Evolutionary conservation across 257 asterid species (phyloP), one percentile per base, ranked within the genome.

Genomic region (Solanum commersonii): DNA sequence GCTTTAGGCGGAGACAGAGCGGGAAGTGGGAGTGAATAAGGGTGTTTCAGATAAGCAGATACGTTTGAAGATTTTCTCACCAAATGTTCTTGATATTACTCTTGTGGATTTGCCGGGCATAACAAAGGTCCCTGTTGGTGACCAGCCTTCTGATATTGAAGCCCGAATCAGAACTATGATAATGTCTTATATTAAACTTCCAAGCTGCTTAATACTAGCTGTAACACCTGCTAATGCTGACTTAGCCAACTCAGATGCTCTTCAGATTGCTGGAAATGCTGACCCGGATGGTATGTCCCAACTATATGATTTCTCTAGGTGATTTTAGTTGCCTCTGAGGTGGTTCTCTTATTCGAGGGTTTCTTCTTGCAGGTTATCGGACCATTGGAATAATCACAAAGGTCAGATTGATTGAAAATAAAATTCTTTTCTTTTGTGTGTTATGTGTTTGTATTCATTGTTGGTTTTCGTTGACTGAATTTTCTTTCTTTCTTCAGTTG

Each of bases 171-270:
- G 99, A 89, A 97, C 95, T 82, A 96, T 97, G 99, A 96, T 97
- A 88, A 96, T 94, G 98, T 90, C 98, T 8, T 93, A 91, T 79
- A 97, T 97, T 60, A 95, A 92, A 88, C 93, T 84, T 35, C 95
- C 92, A 76, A 92, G 94, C 88, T 96, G 99, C 90, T 87, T 97
- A 84, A 96, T 97, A 89, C 92, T 97, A 88, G 99, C 99, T 59
- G 99, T 97, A 35, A 94, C 99, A 9, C 99, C 99, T 37, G 99
- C 98, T 77, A 97, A 97, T 95, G 87, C 99, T 73, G 99, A 97
- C 93, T 89, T 97, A 76, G 98, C 98, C 42, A 97, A 95, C 91
- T 97, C 99, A 65, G 99, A 97, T 91, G 99, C 99, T 79, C 99
- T 97, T 88, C 99, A 97, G 91, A 94, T 97, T 94, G 99, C 99